A percentile compares a stretch with the other conserved stretches of the same genome.
phyloP scores from a whole-genome alignment of 2,329 filamentous ascomycete species.

The Beauveria bassiana region DNA sequence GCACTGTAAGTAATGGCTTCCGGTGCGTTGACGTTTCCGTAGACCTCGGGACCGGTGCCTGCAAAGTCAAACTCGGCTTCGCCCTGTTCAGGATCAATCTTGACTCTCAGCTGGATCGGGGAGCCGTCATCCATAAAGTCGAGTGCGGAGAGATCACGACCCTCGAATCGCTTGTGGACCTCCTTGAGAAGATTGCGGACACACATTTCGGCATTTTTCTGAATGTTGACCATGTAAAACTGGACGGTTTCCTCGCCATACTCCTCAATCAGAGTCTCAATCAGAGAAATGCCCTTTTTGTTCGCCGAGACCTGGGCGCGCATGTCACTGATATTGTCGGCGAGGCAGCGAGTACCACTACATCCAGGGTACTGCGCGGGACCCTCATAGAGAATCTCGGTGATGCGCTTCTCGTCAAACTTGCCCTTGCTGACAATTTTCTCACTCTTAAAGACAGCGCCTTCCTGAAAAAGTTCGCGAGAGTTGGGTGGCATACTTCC shows the following conservation, averaged over 20 bases:
- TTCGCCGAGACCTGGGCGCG: constrained; percentile 81
- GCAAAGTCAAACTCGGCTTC: constrained; percentile 75
- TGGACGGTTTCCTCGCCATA: constrained; percentile 72
- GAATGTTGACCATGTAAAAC: constrained; percentile 78
- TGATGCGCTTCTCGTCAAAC: constrained; percentile 72
- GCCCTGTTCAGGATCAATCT: constrained; percentile 65
- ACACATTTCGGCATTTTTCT: constrained; percentile 68
- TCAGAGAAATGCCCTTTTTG: constrained; percentile 77
- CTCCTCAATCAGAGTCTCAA: constrained; percentile 65
- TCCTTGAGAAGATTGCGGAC: constrained; percentile 66
- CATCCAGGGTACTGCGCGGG: constrained; percentile 69
- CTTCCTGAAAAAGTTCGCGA: constrained; percentile 54
- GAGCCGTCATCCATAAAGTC: constrained; percentile 83
- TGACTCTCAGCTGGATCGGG: constrained; percentile 66
- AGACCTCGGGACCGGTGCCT: constrained; percentile 73
- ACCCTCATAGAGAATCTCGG: constrained; percentile 63
- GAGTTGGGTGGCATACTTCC: constrained; percentile 76
- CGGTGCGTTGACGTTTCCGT: constrained; percentile 74
- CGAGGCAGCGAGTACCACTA: constrained; percentile 68
- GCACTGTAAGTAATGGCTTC: constrained; percentile 76
- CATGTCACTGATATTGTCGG: constrained; percentile 75
- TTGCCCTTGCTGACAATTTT: constrained; percentile 68
- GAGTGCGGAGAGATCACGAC: constrained; percentile 60
- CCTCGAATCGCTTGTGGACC: constrained; percentile 62
- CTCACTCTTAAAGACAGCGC: constrained; percentile 55